A percentile compares a stretch with the other conserved stretches of the same genome.
Conservation (phyloP, 768 basidiomycete species). For the Candolleomyces efflorescens region DNA sequence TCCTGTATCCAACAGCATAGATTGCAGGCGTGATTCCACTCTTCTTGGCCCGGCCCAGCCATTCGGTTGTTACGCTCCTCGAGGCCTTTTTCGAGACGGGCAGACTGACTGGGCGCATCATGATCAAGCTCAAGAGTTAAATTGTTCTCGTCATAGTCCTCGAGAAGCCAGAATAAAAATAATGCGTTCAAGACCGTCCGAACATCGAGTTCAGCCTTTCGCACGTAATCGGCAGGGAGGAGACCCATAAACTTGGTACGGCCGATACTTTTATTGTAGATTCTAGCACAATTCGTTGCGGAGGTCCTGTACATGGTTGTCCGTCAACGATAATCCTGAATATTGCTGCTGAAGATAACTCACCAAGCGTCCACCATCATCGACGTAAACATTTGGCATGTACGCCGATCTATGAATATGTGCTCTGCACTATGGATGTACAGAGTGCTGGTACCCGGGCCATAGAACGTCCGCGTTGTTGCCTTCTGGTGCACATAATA, state of each 20-base stretch:
- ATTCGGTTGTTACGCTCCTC: conserved; percentile 19
- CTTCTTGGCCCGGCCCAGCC: conserved; percentile 23
- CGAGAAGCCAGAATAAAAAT: conserved; percentile 16
- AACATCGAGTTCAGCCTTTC: neutral
- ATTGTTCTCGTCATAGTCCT: conserved; percentile 13
- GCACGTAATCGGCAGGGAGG: conserved; percentile 9
- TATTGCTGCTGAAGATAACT: too few relatives aligned
- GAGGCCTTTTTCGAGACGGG: conserved; percentile 17
- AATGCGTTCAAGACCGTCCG: conserved; percentile 24
- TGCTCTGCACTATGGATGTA: conserved; percentile 8
- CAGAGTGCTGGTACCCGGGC: neutral
- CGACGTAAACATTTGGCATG: conserved; percentile 8
- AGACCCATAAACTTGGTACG: neutral
- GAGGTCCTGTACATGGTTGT: conserved; percentile 15
- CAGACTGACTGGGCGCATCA: conserved; percentile 12
- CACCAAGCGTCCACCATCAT: conserved; percentile 13
- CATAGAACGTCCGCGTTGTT: conserved; percentile 17
- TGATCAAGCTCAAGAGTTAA: conserved; percentile 14
- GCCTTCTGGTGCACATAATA: conserved; percentile 21
- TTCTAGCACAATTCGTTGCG: conserved; percentile 23
- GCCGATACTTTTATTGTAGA: conserved; percentile 19
- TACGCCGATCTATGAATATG: conserved; percentile 3
- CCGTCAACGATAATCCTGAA: neutral
- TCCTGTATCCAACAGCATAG: conserved; percentile 16
- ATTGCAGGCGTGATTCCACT: conserved; percentile 26